Evolutionary conservation across 176 grass and related monocot genomes (phyloP).

Genomic region (Puya raimondii): DNA sequence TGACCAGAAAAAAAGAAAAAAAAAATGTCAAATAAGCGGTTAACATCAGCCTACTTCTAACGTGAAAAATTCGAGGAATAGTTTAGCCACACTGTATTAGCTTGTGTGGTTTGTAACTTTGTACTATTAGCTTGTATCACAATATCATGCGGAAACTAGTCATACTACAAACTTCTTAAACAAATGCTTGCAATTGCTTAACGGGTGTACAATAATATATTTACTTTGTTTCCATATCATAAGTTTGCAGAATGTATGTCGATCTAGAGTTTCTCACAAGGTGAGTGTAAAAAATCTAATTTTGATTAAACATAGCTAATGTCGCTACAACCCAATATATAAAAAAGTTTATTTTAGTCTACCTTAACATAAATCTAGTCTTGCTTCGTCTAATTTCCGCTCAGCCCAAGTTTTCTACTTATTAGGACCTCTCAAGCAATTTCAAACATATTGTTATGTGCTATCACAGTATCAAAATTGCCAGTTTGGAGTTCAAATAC

Average conservation of each 20-base stretch:
- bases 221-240: no score
- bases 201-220: not conserved
- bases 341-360: no score
- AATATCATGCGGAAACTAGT: not conserved
- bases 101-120: not conserved
- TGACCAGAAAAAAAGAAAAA: not conserved
- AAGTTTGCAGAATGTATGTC: no score
- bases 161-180: not conserved
- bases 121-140: not conserved
- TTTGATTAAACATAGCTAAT: no score
- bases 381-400: no score
- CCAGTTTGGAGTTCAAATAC: no score
- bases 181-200: not conserved
- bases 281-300: no score
- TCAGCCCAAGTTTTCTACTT: no score
- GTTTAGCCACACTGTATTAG: not conserved
- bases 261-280: no score
- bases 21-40: not conserved
- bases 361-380: no score
- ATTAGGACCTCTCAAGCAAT: not conserved
- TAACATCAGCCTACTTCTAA: not conserved
- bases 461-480: no score
- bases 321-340: no score
- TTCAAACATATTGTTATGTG: slow-evolving; percentile 5
- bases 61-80: not conserved